phyloP scores from a whole-genome alignment of 257 asterid species.

The Lycium barbarum region DNA sequence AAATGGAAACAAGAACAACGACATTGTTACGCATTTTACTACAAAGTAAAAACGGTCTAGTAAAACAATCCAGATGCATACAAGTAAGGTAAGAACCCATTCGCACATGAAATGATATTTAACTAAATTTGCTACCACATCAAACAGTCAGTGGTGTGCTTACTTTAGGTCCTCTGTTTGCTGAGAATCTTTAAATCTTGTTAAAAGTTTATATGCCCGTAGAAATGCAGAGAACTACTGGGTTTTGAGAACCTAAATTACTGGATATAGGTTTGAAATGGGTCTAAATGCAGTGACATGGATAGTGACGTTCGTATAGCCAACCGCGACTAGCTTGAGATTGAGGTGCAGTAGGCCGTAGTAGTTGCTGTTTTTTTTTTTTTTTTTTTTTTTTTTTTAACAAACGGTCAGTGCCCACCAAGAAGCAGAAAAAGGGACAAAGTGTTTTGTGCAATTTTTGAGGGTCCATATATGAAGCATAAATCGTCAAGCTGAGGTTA shows the following conservation, averaged over 20 bases:
- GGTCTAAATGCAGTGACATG: not conserved
- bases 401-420: not conserved
- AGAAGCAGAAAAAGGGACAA: not conserved
- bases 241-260: not conserved
- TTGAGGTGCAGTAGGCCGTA: not conserved
- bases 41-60: not conserved
- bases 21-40: not conserved
- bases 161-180: not conserved
- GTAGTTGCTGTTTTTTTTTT: not conserved
- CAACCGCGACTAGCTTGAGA: too few species aligned
- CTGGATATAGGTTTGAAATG: not conserved
- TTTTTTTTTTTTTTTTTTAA: not conserved
- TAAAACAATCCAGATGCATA: not conserved
- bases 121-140: not conserved
- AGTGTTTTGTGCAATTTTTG: not conserved
- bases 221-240: too few species aligned
- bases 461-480: constrained; percentile 1
- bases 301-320: not conserved
- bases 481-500: not conserved
- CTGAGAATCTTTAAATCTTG: not conserved
- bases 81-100: constrained; percentile 19
- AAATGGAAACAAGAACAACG: not conserved
- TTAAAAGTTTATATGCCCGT: not conserved
- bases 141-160: not conserved
- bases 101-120: not conserved